These are phyloP conservation scores for Pseudomonodictys pantanalensis DNA, from an alignment of 495 filamentous ascomycete genomes.

Conservation along the genomic window DNA sequence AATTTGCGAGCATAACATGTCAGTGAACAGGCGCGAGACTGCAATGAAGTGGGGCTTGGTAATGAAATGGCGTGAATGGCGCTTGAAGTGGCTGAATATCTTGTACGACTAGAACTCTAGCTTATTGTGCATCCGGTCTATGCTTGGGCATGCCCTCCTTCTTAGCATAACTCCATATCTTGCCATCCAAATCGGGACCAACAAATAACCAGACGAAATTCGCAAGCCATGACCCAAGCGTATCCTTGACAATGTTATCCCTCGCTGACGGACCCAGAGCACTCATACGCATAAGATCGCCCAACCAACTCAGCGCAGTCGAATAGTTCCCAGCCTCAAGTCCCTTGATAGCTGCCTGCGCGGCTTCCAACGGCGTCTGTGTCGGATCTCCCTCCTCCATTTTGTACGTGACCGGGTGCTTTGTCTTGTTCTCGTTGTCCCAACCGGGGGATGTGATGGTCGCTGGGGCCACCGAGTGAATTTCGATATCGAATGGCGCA, in stretches of 20 bases:
- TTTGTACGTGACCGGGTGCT: slow-evolving; percentile 75
- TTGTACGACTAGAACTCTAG: no score
- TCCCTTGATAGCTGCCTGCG: slow-evolving; percentile 61
- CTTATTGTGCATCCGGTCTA: neutral
- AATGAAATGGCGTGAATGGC: no score
- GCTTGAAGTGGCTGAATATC: no score
- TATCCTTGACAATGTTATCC: slow-evolving; percentile 62
- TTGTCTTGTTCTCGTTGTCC: slow-evolving; percentile 73
- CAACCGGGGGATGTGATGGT: slow-evolving; percentile 74
- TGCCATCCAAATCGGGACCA: slow-evolving; percentile 55
- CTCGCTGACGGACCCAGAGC: slow-evolving; percentile 55
- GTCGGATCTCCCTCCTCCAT: slow-evolving; percentile 78
- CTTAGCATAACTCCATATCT: slow-evolving; percentile 58
- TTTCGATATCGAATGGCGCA: slow-evolving; percentile 59
- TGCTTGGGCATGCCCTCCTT: slow-evolving; percentile 50
- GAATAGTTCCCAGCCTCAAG: slow-evolving; percentile 79
- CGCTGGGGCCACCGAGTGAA: slow-evolving; percentile 82
- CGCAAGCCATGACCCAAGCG: slow-evolving; percentile 55
- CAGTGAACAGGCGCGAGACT: no score
- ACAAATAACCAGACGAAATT: slow-evolving; percentile 61
- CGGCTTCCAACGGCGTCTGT: slow-evolving; percentile 76
- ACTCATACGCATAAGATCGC: slow-evolving; percentile 63
- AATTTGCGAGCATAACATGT: no score
- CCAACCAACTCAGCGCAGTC: slow-evolving; percentile 67
- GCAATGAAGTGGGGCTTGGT: no score